Base-by-base conservation (phyloP, 139 green algal species). In the Yamagishiella unicocca region DNA sequence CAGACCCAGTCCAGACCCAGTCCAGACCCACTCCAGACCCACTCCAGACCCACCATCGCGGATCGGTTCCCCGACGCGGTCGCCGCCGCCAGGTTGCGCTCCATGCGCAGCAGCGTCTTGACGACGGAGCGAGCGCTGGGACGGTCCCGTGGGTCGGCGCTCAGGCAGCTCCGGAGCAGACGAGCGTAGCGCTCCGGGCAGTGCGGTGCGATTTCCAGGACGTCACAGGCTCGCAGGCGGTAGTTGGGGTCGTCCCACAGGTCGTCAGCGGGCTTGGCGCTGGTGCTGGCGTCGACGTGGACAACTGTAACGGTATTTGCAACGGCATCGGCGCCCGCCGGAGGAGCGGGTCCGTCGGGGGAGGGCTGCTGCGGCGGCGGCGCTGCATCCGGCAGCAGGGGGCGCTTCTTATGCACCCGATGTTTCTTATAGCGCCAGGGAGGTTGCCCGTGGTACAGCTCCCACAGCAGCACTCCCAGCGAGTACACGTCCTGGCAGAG, bases 401-500 rank as follows among this genome's bases (percentile, higher is more conserved):
- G 17, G 50, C 17, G 40, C 17, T 78, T 22, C 27, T 54, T 33
- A 12, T 33, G 24, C 9, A 4, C 38, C 40, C 3, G 54, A 4
- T 17, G 70, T 27, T 31, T 78, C 70, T 33, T 45, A 22, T 35
- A 22, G 37, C 77, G 55, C 78, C 78, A 85, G 29, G 78, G 78
- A n/a, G 78, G 78, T 5, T n/a, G 29, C 37, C 78, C 78, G 29
- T 85, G 78, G 58, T 75, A 85, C 21, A 85, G 78, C 61, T 85
- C 78, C 78, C 78, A 85, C 29, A 85, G 78, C 61, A 85, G 61
- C 14, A 85, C 78, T 25, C 78, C 78, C 78, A 84, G 22, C 22
- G 77, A 84, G 77, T 84, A 84, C 17, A 84, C 77, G 77, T 84
- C 77, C 70, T 78, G n/a, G n/a, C n/a, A n/a, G n/a, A n/a, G n/a